Conservation (phyloP, 768 basidiomycete genomes). For the Suillus hirtellus region DNA sequence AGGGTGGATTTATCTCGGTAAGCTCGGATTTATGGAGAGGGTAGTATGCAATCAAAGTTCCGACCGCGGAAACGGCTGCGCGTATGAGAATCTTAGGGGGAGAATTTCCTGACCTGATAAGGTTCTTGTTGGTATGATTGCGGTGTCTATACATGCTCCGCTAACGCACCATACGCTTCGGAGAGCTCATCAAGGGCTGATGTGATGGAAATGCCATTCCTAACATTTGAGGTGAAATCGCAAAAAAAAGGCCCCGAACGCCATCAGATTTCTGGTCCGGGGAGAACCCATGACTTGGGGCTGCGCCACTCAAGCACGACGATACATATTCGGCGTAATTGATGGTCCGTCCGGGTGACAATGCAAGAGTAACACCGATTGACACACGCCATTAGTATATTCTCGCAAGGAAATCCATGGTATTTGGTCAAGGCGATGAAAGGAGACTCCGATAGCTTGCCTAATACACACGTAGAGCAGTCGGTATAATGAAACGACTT, state of each 20-base stretch:
- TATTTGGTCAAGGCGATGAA: not conserved
- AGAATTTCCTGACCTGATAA: not conserved
- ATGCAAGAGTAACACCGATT: not conserved
- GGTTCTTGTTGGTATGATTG: not conserved
- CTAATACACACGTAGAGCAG: not conserved
- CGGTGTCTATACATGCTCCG: not conserved
- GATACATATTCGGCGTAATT: not conserved
- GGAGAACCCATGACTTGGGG: not conserved
- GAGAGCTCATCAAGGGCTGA: not conserved
- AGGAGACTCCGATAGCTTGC: not conserved
- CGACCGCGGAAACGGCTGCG: not conserved
- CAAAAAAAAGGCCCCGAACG: not conserved
- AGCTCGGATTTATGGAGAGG: not conserved
- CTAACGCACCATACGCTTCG: not conserved
- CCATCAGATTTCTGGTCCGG: not conserved
- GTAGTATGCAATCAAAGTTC: not conserved
- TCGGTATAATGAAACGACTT: not conserved
- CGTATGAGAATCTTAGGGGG: not conserved
- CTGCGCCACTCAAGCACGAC: not conserved
- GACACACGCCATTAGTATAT: too few relatives aligned
- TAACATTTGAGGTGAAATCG: not conserved
- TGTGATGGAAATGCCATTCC: not conserved
- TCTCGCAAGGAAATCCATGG: not conserved
- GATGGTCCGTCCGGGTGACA: too few relatives aligned
- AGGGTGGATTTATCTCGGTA: not conserved